phyloP scores from a whole-genome alignment of 768 basidiomycete genomes.

The Boletus subcaerulescens region DNA sequence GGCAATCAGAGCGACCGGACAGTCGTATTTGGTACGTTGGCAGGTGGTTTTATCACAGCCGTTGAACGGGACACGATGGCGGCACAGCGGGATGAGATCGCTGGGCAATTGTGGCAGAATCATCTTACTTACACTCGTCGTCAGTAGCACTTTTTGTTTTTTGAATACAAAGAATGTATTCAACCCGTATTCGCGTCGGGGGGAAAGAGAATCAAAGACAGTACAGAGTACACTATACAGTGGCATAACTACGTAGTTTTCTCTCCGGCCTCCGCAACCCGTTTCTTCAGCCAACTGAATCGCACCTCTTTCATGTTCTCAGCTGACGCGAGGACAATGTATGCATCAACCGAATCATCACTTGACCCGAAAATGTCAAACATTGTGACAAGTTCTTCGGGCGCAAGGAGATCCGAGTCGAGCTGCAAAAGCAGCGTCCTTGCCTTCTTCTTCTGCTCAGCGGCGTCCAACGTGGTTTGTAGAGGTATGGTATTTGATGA shows the following conservation, averaged over 20 bases:
- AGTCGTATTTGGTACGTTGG: background rate
- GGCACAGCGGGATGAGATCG: background rate
- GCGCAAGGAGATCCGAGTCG: background rate
- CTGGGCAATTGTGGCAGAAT: background rate
- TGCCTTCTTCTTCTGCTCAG: background rate
- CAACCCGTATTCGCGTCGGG: too few species aligned
- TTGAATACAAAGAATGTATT: too few species aligned
- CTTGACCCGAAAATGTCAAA: background rate
- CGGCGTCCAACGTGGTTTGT: background rate
- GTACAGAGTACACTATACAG: too few species aligned
- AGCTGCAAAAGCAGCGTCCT: background rate
- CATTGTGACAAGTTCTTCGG: background rate
- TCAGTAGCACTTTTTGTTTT: too few species aligned
- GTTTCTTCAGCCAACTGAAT: background rate
- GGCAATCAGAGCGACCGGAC: background rate
- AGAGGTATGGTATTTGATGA: background rate
- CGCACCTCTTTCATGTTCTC: background rate
- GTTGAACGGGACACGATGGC: background rate
- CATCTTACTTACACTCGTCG: background rate
- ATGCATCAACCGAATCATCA: background rate
- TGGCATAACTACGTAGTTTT: too few species aligned
- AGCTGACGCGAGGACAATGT: background rate
- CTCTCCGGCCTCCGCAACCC: background rate
- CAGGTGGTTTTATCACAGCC: background rate
- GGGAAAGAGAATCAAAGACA: too few species aligned